Base-by-base conservation (phyloP, 1,284 basidiomycete species). In the Cryptococcus sp. region DNA sequence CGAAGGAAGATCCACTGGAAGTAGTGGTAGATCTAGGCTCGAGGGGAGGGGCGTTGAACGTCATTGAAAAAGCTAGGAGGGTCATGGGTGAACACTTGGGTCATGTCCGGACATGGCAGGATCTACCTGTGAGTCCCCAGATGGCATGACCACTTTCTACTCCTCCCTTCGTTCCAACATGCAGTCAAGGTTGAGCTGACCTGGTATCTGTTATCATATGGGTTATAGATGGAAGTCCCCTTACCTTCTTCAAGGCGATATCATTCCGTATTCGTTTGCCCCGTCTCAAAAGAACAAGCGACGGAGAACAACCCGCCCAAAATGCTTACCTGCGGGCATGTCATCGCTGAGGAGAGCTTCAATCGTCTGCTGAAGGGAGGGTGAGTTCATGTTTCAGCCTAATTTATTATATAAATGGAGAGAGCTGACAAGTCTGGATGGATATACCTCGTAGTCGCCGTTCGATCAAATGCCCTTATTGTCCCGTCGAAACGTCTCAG, bases 321-420 rank as follows among this genome's bases (percentile, higher is more conserved):
- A 91, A 94, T 97, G 90, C 87, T 99, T 82, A 80, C 82, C 1
- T 99, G 95, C 73, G 95, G 95, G 0, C 96, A 99, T 78, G 92
- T 95, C 39, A 86, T 97, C 50, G 87, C 90, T 2, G 88, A 88
- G 70, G 93, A 96, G 67, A 93, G 89, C 72, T 80, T 96, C 65
- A 84, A 85, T 59, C 90, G 92, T 73, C 80, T 97, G 48, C 86
- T 88, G 70, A 96, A 95, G 79, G 84, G 88, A 68, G 89, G 89
- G 93, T 94, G 68, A 70, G 91, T 83, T 47, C 23, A 17, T 65
- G 13, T 47, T 47, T 8, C 48, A 5, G 16, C 38, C 23, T 5
- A 17, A 22, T n/a, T 13, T 15, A 23, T 49, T 13, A 49, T 10
- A 7, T 15, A 39, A 3, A 5, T 37, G 19, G 23, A 7, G 23